Evolutionary conservation across 176 grass and related monocot species (phyloP).

Genomic region (Sorghum bicolor): Sorghum_bicolor_NCBIv3 NC_012878.2:4380001-4380500

Average conservation of each 20-base stretch:
- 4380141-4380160: slow-evolving; percentile 57
- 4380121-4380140: slow-evolving; percentile 37
- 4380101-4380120: background rate
- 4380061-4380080: background rate
- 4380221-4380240: slow-evolving; percentile 52
- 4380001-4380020: background rate
- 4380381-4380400: slow-evolving; percentile 81
- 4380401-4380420: slow-evolving; percentile 73
- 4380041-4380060: background rate
- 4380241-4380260: slow-evolving; percentile 94
- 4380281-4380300: slow-evolving; percentile 64
- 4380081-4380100: background rate
- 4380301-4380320: slow-evolving; percentile 85
- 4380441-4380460: background rate
- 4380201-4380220: slow-evolving; percentile 70
- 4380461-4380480: background rate
- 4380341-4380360: slow-evolving; percentile 57
- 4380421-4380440: slow-evolving; percentile 23
- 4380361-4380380: slow-evolving; percentile 81
- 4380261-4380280: slow-evolving; percentile 46
- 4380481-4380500: background rate
- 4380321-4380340: slow-evolving; percentile 93
- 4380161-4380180: slow-evolving; percentile 48
- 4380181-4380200: slow-evolving; percentile 61
- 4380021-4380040: background rate